These are phyloP conservation scores for Plasmodium blacklocki DNA, from an alignment of 169 alveolate species.

Conservation along the genomic window DNA sequence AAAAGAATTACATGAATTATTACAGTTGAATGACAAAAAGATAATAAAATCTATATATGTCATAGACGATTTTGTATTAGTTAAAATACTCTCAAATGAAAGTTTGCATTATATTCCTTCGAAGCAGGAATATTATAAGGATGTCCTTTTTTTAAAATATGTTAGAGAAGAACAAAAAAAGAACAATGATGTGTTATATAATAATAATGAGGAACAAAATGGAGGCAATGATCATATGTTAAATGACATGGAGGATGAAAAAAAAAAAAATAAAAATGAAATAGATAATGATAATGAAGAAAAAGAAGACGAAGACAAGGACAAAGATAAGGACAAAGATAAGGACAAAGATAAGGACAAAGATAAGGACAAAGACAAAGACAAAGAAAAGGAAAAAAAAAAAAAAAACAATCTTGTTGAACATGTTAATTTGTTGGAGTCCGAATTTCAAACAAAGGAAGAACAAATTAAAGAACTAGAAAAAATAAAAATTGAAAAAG, in stretches of 20 bases:
- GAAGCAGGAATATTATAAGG: conserved; percentile 43
- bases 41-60: conserved; percentile 51
- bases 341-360: background rate
- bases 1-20: conserved; percentile 42
- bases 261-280: background rate
- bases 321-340: background rate
- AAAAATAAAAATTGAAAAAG: conserved; percentile 21
- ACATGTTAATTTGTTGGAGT: background rate
- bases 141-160: conserved; percentile 12
- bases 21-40: conserved; percentile 20
- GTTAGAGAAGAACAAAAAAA: background rate
- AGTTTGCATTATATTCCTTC: conserved; percentile 48
- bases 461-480: conserved; percentile 42
- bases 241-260: background rate
- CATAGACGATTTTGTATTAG: conserved; percentile 53
- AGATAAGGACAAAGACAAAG: background rate
- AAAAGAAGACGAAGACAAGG: too few species aligned
- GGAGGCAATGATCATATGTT: too few species aligned
- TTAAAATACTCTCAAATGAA: conserved; percentile 39
- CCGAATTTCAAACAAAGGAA: conserved; percentile 27
- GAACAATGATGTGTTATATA: background rate
- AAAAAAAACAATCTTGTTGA: background rate
- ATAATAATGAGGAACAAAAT: too few species aligned
- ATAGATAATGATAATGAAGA: background rate
- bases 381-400: background rate